Base-by-base conservation (phyloP, 2,329 filamentous ascomycete genomes). In the Xylaria sp. region DNA sequence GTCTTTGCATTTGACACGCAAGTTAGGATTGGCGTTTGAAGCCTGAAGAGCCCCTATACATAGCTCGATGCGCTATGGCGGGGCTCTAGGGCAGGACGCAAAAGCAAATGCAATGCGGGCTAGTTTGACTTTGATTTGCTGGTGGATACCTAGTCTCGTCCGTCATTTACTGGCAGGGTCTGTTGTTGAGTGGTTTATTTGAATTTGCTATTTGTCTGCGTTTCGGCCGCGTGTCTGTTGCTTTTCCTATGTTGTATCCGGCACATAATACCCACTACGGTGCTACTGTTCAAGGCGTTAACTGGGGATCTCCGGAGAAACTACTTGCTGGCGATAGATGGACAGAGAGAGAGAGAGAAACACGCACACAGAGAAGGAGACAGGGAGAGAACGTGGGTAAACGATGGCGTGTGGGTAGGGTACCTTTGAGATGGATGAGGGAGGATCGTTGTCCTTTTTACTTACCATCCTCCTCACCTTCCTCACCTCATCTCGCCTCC, bases 261-360 rank as follows among this genome's bases (percentile, higher is more conserved):
- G 65, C 64, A 64, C 63, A 69, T 66, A 69, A 69, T 69, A 69
- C 68, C 68, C 68, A 66, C 58, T 61, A 59, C 55, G 61, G 58
- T 63, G 62, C 51, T 64, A 57, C 44, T 54, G 60, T 55, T 62
- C 52, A 23, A 52, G 52, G 62, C 57, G 57, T 64, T 58, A 54
- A 39, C 55, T 59, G 52, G 23, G 23, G 63, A 59, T 64, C 59
- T 59, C 62, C 34, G 39, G 18, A 52, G 53, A 57, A 42, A 13
- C 23, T 13, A 46, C 8, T 50, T 44, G 46, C 44, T 35, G 35
- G 49, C 54, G 54, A 53, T 54, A 47, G 34, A 44, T 30, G 42
- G 54, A 55, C 52, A 53, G n/a, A 60, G 23, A 30, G 23, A 30
- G 23, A 30, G 23, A 30, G 23, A 30, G 23, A 30, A 30, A 30